phyloP scores from a whole-genome alignment of 192 early-diverging fungal genomes.

The Umbelopsis sp. region DNA sequence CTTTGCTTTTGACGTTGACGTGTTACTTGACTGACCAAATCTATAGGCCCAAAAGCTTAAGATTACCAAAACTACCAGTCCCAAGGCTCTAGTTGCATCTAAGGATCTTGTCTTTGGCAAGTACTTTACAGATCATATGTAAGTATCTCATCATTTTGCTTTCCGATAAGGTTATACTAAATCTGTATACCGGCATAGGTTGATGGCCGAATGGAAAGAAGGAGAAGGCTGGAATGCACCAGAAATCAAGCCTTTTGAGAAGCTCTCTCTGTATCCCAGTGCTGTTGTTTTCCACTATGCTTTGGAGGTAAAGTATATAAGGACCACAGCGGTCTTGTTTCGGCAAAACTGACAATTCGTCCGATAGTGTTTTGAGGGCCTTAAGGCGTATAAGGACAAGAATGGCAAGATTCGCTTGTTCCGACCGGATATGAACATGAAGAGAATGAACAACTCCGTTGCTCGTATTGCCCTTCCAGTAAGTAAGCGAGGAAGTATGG shows the following conservation, averaged over 20 bases:
- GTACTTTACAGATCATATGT: constrained; percentile 96
- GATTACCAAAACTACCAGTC: constrained; percentile 20
- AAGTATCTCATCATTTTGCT: constrained; percentile 13
- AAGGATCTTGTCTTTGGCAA: constrained; percentile 84
- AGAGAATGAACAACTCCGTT: constrained; percentile 78
- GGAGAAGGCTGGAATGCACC: constrained; percentile 81
- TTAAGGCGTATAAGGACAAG: constrained; percentile 92
- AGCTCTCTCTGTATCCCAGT: constrained; percentile 79
- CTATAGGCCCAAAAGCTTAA: constrained; percentile 30
- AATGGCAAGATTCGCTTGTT: constrained; percentile 87
- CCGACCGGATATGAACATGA: constrained; percentile 99
- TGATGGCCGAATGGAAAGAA: constrained; percentile 80
- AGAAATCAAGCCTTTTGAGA: constrained; percentile 83
- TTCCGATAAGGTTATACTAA: background rate
- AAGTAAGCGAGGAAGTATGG: constrained; percentile 29
- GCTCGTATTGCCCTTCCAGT: constrained; percentile 82
- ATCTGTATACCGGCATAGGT: background rate
- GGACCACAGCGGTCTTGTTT: background rate
- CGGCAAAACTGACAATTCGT: background rate
- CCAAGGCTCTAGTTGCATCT: constrained; percentile 63
- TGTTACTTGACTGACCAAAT: background rate
- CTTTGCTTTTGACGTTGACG: too few relatives aligned
- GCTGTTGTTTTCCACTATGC: constrained; percentile 94
- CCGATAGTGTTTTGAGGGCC: constrained; percentile 83
- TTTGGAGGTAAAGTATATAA: constrained; percentile 54